A percentile compares a stretch with the other conserved stretches of the same genome.
These are phyloP conservation scores for Cadophora gregata DNA, from an alignment of 2,329 filamentous ascomycete species.

Conservation along the genomic window DNA sequence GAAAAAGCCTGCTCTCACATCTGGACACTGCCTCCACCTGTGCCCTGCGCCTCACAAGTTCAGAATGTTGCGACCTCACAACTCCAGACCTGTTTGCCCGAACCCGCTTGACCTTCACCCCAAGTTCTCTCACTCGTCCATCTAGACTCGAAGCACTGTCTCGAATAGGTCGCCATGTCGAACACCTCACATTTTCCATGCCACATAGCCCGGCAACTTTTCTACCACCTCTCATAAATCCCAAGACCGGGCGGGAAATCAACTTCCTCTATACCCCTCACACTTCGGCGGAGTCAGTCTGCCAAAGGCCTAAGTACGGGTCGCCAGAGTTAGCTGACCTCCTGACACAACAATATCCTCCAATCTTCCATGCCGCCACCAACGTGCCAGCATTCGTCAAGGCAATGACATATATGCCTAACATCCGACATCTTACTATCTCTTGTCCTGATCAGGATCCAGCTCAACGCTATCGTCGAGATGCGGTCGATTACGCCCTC, in stretches of 20 bases:
- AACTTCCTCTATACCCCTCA: constrained; percentile 84
- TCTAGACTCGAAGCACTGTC: constrained; percentile 75
- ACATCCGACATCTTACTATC: constrained; percentile 76
- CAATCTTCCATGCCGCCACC: constrained; percentile 86
- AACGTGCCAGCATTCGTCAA: constrained; percentile 85
- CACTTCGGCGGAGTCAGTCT: constrained; percentile 64
- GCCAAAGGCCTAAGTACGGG: constrained; percentile 77
- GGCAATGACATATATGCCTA: constrained; percentile 71
- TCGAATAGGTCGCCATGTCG: constrained; percentile 78
- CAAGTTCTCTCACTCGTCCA: constrained; percentile 77
- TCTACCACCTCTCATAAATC: constrained; percentile 83
- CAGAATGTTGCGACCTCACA: constrained; percentile 72
- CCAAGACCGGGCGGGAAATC: constrained; percentile 76
- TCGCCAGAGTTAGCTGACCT: constrained; percentile 80
- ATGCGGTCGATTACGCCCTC: constrained; percentile 85
- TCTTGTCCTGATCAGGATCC: constrained; percentile 76
- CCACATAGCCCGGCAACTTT: constrained; percentile 81
- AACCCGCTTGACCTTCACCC: constrained; percentile 72
- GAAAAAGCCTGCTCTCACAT: constrained; percentile 38
- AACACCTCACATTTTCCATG: constrained; percentile 78
- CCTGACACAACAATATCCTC: constrained; percentile 84
- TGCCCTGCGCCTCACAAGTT: constrained; percentile 69
- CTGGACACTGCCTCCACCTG: constrained; percentile 49
- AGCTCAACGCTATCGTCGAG: constrained; percentile 73
- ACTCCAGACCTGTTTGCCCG: constrained; percentile 73